Conservation (phyloP, 495 filamentous ascomycete genomes). For the Penicilliopsis zonata region DNA sequence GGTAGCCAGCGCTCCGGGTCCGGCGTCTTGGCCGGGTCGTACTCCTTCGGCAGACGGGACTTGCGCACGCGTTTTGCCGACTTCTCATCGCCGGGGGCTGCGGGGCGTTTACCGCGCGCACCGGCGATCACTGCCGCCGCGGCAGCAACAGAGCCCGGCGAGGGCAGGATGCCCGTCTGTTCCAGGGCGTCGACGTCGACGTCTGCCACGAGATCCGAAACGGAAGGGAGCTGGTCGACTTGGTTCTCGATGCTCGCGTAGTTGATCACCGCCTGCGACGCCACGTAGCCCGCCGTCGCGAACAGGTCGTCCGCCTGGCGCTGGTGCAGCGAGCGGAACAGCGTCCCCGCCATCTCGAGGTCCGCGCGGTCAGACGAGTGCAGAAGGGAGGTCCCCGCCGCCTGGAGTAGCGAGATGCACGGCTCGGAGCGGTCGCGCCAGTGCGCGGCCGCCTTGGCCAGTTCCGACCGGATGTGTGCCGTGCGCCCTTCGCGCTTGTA, state of each 20-base stretch:
- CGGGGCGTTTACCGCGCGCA: constrained; percentile 47
- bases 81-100: constrained; percentile 33
- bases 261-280: constrained; percentile 61
- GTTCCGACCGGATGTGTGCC: constrained; percentile 51
- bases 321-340: constrained; percentile 58
- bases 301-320: constrained; percentile 50
- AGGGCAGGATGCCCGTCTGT: constrained; percentile 58
- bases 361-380: constrained; percentile 57
- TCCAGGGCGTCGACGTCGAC: constrained; percentile 63
- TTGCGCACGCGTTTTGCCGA: constrained; percentile 56
- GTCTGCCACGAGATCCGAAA: constrained; percentile 50
- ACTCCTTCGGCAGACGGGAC: constrained; percentile 65
- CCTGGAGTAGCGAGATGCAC: constrained; percentile 52
- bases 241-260: constrained; percentile 47
- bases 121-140: constrained; percentile 26
- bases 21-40: constrained; percentile 57
- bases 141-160: constrained; percentile 27
- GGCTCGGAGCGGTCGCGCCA: constrained; percentile 52
- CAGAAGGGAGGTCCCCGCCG: constrained; percentile 69
- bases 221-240: constrained; percentile 49
- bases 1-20: constrained; percentile 93
- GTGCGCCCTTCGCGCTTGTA: constrained; percentile 73
- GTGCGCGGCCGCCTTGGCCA: constrained; percentile 71
- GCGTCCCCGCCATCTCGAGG: constrained; percentile 51
- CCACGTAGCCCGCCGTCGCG: constrained; percentile 70